These are phyloP conservation scores for Nicotiana benthamiana DNA, from an alignment of 257 asterid species.

Conservation along the genomic window DNA sequence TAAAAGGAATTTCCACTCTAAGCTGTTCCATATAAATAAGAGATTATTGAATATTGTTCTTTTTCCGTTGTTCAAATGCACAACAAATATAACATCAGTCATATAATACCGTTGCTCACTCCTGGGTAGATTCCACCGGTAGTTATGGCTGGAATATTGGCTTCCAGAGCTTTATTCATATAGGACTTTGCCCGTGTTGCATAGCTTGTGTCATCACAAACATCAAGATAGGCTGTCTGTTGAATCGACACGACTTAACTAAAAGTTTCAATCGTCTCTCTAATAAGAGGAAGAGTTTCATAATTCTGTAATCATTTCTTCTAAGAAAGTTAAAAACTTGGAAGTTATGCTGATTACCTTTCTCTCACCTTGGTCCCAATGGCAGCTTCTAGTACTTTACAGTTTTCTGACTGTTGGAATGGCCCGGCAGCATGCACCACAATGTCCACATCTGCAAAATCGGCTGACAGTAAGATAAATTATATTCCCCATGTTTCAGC, in stretches of 20 bases:
- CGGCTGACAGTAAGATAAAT: not conserved
- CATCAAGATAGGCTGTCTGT: conserved; percentile 91
- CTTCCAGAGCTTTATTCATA: conserved; percentile 56
- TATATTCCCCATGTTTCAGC: not conserved
- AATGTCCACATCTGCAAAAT: conserved; percentile 73
- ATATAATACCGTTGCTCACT: conserved; percentile 84
- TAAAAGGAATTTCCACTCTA: not conserved
- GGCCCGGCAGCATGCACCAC: conserved; percentile 96
- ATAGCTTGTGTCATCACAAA: conserved; percentile 86
- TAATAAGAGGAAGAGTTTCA: not conserved
- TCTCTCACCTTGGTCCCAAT: conserved; percentile 93
- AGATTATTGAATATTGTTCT: not conserved
- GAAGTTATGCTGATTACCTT: conserved; percentile 45
- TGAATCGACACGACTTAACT: conserved; percentile 5
- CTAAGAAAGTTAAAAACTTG: not conserved
- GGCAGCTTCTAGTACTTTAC: conserved; percentile 85
- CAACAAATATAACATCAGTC: conserved; percentile 27
- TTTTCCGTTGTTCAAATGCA: conserved; percentile 4
- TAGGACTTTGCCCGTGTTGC: conserved; percentile 71
- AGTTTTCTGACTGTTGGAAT: conserved; percentile 73
- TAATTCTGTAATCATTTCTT: conserved; percentile 1
- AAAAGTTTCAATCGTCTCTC: not conserved
- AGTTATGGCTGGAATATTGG: conserved; percentile 81
- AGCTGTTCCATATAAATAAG: not conserved
- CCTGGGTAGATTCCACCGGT: conserved; percentile 98